Conservation (phyloP, 257 asterid genomes). For the Jaltomata sinuosa region DNA sequence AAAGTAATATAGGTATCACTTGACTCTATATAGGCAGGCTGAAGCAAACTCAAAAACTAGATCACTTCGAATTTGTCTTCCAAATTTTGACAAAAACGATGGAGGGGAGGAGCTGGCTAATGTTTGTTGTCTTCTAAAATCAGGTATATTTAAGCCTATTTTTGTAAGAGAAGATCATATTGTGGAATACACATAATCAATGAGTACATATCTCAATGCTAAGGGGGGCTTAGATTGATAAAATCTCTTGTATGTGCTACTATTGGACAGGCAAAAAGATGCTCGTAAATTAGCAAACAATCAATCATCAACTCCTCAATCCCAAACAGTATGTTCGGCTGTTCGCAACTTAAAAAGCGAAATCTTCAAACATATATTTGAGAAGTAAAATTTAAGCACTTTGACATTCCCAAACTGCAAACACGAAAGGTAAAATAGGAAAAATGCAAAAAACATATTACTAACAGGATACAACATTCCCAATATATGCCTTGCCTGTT, state of each 20-base stretch:
- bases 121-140: neutral
- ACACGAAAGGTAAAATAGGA: neutral
- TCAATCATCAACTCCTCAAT: neutral
- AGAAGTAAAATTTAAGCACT: neutral
- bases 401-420: neutral
- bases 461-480: neutral
- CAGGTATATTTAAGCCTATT: neutral
- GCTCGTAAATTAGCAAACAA: neutral
- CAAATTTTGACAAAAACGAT: neutral
- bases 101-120: neutral
- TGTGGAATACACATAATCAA: neutral
- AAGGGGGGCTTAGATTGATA: neutral
- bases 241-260: neutral
- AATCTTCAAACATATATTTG: neutral
- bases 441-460: neutral
- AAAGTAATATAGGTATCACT: neutral
- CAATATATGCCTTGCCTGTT: neutral
- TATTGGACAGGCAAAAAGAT: neutral
- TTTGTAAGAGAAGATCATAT: neutral
- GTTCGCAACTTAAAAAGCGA: neutral
- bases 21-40: neutral
- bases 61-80: neutral
- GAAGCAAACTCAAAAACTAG: neutral
- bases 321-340: neutral
- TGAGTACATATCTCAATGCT: neutral